phyloP scores from a whole-genome alignment of 345 rosid species.

The Clarkia xantiana region DNA sequence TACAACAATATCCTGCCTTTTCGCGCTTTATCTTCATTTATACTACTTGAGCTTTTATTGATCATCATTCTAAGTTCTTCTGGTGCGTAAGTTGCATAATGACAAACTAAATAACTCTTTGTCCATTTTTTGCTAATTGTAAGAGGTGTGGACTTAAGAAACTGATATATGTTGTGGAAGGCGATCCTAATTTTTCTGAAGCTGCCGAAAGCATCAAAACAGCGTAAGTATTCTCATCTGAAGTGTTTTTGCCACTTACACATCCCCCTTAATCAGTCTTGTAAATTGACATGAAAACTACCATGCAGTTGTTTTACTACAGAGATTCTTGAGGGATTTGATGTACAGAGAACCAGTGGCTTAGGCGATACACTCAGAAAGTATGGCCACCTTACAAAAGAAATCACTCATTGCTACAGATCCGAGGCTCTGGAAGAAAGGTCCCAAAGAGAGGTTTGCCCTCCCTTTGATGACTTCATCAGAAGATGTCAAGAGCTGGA shows the following conservation, averaged over 20 bases:
- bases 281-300: no score
- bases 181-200: slow-evolving; percentile 68
- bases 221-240: slow-evolving; percentile 33
- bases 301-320: slow-evolving; percentile 85
- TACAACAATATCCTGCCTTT: no score
- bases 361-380: slow-evolving; percentile 67
- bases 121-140: slow-evolving; percentile 4
- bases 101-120: neutral
- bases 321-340: slow-evolving; percentile 87
- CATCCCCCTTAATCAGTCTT: no score
- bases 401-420: slow-evolving; percentile 49
- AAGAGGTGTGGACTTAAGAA: slow-evolving; percentile 81
- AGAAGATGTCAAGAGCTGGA: slow-evolving; percentile 64
- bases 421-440: slow-evolving; percentile 19
- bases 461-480: slow-evolving; percentile 46
- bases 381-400: slow-evolving; percentile 59
- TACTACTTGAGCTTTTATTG: no score
- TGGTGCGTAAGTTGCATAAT: no score
- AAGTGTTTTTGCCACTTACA: neutral
- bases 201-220: slow-evolving; percentile 88
- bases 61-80: no score
- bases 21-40: no score
- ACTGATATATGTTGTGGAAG: slow-evolving; percentile 81
- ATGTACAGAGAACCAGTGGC: slow-evolving; percentile 61
- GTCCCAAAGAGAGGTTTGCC: slow-evolving; percentile 30